These are phyloP conservation scores for Alnus rubra DNA, from an alignment of 306 rosid genomes.

Conservation along the genomic window DNA sequence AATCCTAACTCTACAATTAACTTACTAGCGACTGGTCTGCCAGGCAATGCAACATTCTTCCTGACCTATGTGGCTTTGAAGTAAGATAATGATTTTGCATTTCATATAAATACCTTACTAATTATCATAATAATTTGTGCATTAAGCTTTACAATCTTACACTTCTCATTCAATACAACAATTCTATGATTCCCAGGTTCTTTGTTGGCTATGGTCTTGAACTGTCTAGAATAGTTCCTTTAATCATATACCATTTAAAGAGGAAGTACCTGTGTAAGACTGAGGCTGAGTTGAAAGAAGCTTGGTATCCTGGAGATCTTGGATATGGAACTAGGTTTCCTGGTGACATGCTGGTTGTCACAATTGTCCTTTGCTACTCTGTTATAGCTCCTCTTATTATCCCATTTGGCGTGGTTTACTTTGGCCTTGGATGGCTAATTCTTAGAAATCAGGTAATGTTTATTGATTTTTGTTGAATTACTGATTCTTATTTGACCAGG, in stretches of 20 bases:
- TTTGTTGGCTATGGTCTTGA: slow-evolving; percentile 96
- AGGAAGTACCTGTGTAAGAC: slow-evolving; percentile 84
- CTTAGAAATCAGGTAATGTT: slow-evolving; percentile 85
- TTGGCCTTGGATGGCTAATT: slow-evolving; percentile 88
- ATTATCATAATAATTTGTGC: background rate
- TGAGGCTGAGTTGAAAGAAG: slow-evolving; percentile 79
- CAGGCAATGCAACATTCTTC: slow-evolving; percentile 78
- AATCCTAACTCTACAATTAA: slow-evolving; percentile 28
- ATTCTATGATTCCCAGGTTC: slow-evolving; percentile 51
- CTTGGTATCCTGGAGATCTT: slow-evolving; percentile 92
- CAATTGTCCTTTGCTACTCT: slow-evolving; percentile 83
- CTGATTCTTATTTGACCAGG: background rate
- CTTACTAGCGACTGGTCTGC: slow-evolving; percentile 69
- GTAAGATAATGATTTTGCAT: slow-evolving; percentile 52
- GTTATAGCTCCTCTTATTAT: slow-evolving; percentile 79
- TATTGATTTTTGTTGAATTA: slow-evolving; percentile 5
- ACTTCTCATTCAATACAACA: slow-evolving; percentile 20
- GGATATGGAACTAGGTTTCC: slow-evolving; percentile 82
- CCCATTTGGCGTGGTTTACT: slow-evolving; percentile 81
- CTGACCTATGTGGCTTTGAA: slow-evolving; percentile 85
- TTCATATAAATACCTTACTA: slow-evolving; percentile 1
- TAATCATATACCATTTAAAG: slow-evolving; percentile 85
- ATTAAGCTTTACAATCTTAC: background rate
- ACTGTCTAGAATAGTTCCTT: slow-evolving; percentile 82
- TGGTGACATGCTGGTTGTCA: slow-evolving; percentile 73